A percentile compares a stretch with the other conserved stretches of the same genome.
phyloP scores from a whole-genome alignment of 2,329 filamentous ascomycete genomes.

The Ophioceras dolichostomum region DNA sequence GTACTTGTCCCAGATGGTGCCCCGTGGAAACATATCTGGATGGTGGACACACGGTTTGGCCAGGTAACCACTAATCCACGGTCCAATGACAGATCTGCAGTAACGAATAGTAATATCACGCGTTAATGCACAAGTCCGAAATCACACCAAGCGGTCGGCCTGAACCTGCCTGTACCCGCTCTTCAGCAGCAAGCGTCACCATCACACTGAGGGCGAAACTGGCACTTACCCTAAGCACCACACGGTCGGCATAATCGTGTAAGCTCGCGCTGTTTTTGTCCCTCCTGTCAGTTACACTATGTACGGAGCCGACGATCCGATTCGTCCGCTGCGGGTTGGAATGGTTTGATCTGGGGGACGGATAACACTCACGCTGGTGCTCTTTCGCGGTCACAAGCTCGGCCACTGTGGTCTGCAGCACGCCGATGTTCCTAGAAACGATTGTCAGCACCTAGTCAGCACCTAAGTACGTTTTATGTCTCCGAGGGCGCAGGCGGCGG shows the following conservation, averaged over 20 bases:
- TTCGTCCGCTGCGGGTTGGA: no score
- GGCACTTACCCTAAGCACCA: conserved; percentile 77
- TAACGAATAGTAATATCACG: no score
- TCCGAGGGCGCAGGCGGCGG: conserved; percentile 10
- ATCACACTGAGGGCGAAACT: neutral
- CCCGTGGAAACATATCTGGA: conserved; percentile 57
- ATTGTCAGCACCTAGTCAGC: no score
- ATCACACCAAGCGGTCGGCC: no score
- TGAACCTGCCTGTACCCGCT: no score
- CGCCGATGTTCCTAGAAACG: conserved; percentile 72
- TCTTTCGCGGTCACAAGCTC: conserved; percentile 89
- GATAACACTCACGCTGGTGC: conserved; percentile 65
- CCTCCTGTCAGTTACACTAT: conserved; percentile 7
- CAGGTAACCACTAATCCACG: conserved; percentile 79
- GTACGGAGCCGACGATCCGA: no score
- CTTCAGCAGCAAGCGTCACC: no score
- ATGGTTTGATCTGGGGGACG: conserved; percentile 4
- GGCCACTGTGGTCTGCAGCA: conserved; percentile 87
- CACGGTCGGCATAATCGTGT: conserved; percentile 95
- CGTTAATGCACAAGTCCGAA: neutral
- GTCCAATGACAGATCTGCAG: conserved; percentile 74
- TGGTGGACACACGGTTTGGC: conserved; percentile 79
- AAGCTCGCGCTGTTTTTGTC: conserved; percentile 58
- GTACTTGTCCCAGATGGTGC: conserved; percentile 71
- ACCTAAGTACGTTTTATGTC: conserved; percentile 6